Percentiles rank a stretch among this genome's conserved stretches.
These are phyloP conservation scores for Populus tomentosa DNA, from an alignment of 441 rosid species.

Conservation along the genomic window DNA sequence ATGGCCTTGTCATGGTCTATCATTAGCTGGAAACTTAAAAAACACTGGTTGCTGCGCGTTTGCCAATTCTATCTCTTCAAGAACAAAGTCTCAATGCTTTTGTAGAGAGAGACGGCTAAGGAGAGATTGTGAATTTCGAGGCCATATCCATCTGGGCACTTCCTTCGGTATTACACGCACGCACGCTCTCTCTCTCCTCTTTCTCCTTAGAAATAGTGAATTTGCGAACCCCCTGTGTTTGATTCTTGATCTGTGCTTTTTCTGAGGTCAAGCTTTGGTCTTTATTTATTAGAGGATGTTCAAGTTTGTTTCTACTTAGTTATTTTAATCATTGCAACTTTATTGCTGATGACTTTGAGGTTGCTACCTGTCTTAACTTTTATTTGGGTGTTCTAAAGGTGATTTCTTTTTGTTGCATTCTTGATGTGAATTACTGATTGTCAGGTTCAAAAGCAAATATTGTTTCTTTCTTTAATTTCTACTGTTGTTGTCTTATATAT, in stretches of 20 bases:
- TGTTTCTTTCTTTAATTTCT: too few species aligned
- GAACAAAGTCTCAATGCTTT: not conserved
- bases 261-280: not conserved
- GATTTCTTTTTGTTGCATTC: not conserved
- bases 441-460: not conserved
- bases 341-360: not conserved
- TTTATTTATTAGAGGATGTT: not conserved
- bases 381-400: constrained; percentile 1
- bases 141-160: constrained; percentile 35
- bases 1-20: constrained; percentile 46
- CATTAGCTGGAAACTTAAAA: not conserved
- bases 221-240: not conserved
- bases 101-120: not conserved
- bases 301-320: not conserved
- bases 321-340: too few species aligned
- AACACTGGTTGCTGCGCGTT: constrained; percentile 22
- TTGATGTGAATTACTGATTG: not conserved
- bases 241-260: not conserved
- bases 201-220: not conserved
- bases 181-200: not conserved
- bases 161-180: constrained; percentile 28
- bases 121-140: constrained; percentile 35
- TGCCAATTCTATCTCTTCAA: not conserved
- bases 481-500: too few species aligned
- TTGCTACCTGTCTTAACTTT: not conserved